phyloP scores from a whole-genome alignment of 768 basidiomycete species.

The Trametes cinnabarina region DNA sequence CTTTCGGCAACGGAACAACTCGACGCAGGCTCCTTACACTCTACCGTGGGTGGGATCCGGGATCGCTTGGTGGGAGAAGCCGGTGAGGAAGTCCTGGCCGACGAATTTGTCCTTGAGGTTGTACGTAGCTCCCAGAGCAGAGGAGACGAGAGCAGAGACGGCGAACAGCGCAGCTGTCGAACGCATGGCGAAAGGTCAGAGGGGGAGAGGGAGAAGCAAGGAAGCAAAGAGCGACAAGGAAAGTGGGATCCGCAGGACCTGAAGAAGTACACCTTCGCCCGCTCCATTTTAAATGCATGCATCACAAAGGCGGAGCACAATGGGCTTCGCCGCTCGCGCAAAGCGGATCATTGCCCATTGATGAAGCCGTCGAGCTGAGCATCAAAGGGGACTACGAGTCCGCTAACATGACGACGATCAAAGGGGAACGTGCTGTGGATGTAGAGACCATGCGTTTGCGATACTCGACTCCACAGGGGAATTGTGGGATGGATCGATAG shows the following conservation, averaged over 20 bases:
- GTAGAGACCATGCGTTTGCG: constrained; percentile 4
- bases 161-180: constrained; percentile 17
- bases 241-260: constrained; percentile 13
- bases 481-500: background rate
- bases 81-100: constrained; percentile 41
- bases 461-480: background rate
- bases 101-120: constrained; percentile 21
- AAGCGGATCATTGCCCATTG: constrained; percentile 7
- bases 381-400: background rate
- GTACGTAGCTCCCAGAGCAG: constrained; percentile 25
- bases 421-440: background rate
- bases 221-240: constrained; percentile 4
- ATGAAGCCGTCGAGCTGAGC: background rate
- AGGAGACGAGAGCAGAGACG: constrained; percentile 18
- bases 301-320: background rate
- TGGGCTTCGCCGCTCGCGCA: background rate
- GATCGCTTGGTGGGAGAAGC: constrained; percentile 48
- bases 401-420: constrained; percentile 12
- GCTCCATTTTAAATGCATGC: constrained; percentile 14
- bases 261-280: background rate
- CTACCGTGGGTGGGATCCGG: constrained; percentile 66
- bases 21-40: constrained; percentile 44
- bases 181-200: constrained; percentile 15
- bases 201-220: background rate
- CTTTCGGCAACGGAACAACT: background rate